Evolutionary conservation across 2,329 filamentous ascomycete species (phyloP).

Genomic region (Colletotrichum chrysophilum): DNA sequence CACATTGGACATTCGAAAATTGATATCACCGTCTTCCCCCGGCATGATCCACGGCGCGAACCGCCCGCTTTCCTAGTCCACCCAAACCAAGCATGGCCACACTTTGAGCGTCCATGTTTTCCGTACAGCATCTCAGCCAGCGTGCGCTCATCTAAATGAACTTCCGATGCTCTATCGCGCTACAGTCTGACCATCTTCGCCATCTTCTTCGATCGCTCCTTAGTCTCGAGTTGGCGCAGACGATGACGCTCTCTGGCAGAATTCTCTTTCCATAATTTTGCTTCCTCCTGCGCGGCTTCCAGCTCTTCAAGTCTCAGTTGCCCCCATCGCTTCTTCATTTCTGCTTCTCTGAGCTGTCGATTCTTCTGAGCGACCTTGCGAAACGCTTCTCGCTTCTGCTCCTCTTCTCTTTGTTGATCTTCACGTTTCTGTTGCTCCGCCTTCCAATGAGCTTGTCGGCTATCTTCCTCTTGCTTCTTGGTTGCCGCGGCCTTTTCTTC

Average conservation of each 20-base stretch:
- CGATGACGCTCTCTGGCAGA: neutral
- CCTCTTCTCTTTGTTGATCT: neutral
- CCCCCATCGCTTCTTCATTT: neutral
- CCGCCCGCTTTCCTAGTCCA: neutral
- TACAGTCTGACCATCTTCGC: neutral
- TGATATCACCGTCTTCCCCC: neutral
- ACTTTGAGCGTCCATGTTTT: neutral
- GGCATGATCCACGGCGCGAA: neutral
- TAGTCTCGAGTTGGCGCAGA: neutral
- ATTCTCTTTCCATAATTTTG: accelerated
- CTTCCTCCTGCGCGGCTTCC: neutral
- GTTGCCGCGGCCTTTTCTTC: too few species aligned
- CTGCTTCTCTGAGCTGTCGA: accelerated
- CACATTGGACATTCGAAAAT: neutral
- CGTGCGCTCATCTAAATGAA: neutral
- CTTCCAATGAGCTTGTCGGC: too few species aligned
- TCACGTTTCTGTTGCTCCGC: neutral
- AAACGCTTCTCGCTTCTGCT: neutral
- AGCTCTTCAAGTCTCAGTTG: neutral
- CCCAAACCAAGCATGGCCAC: neutral
- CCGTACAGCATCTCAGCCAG: neutral
- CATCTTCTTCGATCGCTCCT: neutral
- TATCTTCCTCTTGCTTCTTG: too few species aligned
- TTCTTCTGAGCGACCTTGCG: accelerated
- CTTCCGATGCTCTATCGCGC: neutral